phyloP scores from a whole-genome alignment of 768 basidiomycete genomes.

The Pisolithus marmoratus region DNA sequence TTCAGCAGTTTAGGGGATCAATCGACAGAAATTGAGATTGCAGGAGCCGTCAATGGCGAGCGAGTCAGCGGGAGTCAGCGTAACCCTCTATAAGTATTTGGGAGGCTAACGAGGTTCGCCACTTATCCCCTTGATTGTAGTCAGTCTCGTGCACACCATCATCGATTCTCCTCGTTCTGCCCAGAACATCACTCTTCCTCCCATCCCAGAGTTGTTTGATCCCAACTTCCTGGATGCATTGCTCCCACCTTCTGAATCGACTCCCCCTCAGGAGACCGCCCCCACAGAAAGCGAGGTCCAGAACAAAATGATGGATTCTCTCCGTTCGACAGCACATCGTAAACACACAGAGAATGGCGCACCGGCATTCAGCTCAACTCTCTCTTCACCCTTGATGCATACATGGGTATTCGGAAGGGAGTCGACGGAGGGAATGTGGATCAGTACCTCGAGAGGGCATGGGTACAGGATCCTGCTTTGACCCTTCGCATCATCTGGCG shows the following conservation, averaged over 20 bases:
- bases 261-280: background rate
- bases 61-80: too few species aligned
- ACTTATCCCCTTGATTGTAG: too few species aligned
- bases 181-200: conserved; percentile 48
- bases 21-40: too few species aligned
- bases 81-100: too few species aligned
- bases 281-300: background rate
- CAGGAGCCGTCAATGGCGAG: too few species aligned
- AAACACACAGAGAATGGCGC: conserved; percentile 48
- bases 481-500: conserved; percentile 68
- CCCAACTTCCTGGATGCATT: conserved; percentile 52
- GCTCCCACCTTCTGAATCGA: conserved; percentile 30
- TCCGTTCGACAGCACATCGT: conserved; percentile 37
- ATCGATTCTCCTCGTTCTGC: conserved; percentile 17
- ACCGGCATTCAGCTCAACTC: conserved; percentile 46
- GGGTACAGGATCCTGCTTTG: conserved; percentile 51
- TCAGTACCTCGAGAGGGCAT: conserved; percentile 40
- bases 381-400: conserved; percentile 53
- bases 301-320: conserved; percentile 54
- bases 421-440: conserved; percentile 22
- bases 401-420: conserved; percentile 35
- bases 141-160: too few species aligned
- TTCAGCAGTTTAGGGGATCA: too few species aligned
- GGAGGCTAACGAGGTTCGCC: too few species aligned
- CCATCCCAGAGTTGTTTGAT: conserved; percentile 53